These are phyloP conservation scores for Psidium guajava DNA, from an alignment of 345 rosid genomes.

Conservation along the genomic window DNA sequence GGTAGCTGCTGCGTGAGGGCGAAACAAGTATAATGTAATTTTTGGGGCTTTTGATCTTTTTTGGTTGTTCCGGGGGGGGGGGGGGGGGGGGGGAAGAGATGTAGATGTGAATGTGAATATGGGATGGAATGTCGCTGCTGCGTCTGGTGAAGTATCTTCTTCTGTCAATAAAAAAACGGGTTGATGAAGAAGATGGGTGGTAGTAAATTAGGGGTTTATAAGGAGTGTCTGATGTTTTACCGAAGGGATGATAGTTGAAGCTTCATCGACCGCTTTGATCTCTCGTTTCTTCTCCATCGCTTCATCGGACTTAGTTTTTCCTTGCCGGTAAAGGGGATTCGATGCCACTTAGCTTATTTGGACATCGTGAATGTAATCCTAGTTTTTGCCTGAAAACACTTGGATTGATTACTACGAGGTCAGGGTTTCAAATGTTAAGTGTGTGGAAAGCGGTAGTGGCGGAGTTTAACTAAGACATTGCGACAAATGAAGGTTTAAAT, in stretches of 20 bases:
- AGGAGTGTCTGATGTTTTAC: background rate
- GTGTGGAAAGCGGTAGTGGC: background rate
- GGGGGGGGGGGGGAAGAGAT: background rate
- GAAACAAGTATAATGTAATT: background rate
- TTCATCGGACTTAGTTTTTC: background rate
- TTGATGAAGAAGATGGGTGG: background rate
- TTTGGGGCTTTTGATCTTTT: background rate
- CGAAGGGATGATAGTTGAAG: background rate
- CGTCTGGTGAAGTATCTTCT: background rate
- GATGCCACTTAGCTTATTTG: background rate
- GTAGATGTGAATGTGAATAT: background rate
- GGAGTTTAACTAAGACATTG: too few relatives aligned
- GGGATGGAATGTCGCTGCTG: background rate
- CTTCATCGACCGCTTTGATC: background rate
- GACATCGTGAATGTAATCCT: too few relatives aligned
- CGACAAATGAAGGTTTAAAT: too few relatives aligned
- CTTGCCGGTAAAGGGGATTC: background rate
- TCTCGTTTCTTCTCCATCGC: background rate
- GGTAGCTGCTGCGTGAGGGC: background rate
- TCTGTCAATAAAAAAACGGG: background rate
- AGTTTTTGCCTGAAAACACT: too few relatives aligned
- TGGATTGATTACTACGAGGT: too few relatives aligned
- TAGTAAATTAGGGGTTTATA: background rate
- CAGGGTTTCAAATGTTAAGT: background rate
- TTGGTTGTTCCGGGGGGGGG: too few relatives aligned